These are phyloP conservation scores for Lagerstroemia speciosa DNA, from an alignment of 345 rosid species.

Conservation along the genomic window DNA sequence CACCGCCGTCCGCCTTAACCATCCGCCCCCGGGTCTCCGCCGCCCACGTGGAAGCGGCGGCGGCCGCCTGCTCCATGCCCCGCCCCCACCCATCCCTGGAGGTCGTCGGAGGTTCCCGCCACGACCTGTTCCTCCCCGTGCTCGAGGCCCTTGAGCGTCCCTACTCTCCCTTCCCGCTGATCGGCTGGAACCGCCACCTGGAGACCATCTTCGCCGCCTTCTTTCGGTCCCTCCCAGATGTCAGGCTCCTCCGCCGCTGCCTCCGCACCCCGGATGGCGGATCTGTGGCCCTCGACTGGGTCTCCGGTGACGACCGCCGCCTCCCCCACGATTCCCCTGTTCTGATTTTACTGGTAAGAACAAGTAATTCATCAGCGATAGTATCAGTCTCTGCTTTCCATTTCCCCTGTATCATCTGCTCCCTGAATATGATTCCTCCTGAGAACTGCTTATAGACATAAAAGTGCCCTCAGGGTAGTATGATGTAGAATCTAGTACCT, in stretches of 20 bases:
- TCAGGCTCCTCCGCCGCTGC: conserved; percentile 43
- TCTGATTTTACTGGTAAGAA: conserved; percentile 63
- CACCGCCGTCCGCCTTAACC: conserved; percentile 8
- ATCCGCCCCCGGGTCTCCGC: conserved; percentile 21
- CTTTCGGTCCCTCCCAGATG: conserved; percentile 33
- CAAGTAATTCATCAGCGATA: neutral
- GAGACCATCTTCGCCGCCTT: conserved; percentile 62
- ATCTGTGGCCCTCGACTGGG: conserved; percentile 57
- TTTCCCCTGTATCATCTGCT: neutral
- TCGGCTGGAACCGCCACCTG: conserved; percentile 45
- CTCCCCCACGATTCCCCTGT: conserved; percentile 53
- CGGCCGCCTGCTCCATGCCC: conserved; percentile 24
- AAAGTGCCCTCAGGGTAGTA: neutral
- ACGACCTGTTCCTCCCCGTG: conserved; percentile 45
- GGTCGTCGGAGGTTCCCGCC: conserved; percentile 53
- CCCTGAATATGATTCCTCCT: neutral
- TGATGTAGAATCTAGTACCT: neutral
- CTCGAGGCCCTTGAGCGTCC: conserved; percentile 37
- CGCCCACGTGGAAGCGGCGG: conserved; percentile 7
- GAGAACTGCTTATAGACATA: neutral
- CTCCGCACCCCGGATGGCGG: conserved; percentile 45
- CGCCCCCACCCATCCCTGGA: conserved; percentile 53
- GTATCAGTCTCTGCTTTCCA: neutral
- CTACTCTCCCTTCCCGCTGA: conserved; percentile 47
- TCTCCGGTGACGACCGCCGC: conserved; percentile 37